A percentile compares a stretch with the other conserved stretches of the same genome.
Conservation (phyloP, 1,139 yeast genomes). For the Zygosaccharomyces pseudobailii region DNA sequence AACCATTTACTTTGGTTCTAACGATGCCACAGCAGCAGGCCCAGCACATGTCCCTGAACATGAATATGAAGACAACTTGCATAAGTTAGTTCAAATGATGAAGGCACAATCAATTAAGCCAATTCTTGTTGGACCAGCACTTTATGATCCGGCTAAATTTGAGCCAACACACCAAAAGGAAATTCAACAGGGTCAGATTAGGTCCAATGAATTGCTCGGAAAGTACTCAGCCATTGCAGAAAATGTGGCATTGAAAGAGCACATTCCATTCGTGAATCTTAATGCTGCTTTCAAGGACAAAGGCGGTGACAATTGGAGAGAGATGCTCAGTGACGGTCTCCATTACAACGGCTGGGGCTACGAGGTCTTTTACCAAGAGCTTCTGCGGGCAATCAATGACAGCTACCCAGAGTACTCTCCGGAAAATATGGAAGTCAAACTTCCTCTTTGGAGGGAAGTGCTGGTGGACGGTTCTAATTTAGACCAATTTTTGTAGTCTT, state of each 20-base stretch:
- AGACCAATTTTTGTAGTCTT: not conserved
- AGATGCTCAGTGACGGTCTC: slow-evolving; percentile 53
- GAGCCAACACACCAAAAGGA: slow-evolving; percentile 32
- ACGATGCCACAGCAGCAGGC: slow-evolving; percentile 53
- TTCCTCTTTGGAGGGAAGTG: slow-evolving; percentile 41
- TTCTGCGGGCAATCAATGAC: slow-evolving; percentile 39
- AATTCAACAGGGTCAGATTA: slow-evolving; percentile 34
- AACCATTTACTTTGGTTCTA: slow-evolving; percentile 70
- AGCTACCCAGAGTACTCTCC: slow-evolving; percentile 48
- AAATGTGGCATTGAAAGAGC: slow-evolving; percentile 41
- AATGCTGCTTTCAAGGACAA: slow-evolving; percentile 41
- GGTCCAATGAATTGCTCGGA: slow-evolving; percentile 41
- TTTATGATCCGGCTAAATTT: slow-evolving; percentile 46
- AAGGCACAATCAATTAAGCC: slow-evolving; percentile 41
- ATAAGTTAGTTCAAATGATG: slow-evolving; percentile 39
- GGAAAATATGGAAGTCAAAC: slow-evolving; percentile 34
- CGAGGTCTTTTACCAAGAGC: slow-evolving; percentile 43
- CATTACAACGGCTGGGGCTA: slow-evolving; percentile 66
- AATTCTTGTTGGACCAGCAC: slow-evolving; percentile 61
- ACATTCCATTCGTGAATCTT: slow-evolving; percentile 52
- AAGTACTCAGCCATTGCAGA: slow-evolving; percentile 49
- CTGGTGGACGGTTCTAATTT: slow-evolving; percentile 24
- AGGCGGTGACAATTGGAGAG: slow-evolving; percentile 28
- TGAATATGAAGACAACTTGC: slow-evolving; percentile 46
- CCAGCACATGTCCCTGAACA: slow-evolving; percentile 53